These are phyloP conservation scores for Coemansia sp. DNA, from an alignment of 192 early-diverging fungal species.

Conservation along the genomic window DNA sequence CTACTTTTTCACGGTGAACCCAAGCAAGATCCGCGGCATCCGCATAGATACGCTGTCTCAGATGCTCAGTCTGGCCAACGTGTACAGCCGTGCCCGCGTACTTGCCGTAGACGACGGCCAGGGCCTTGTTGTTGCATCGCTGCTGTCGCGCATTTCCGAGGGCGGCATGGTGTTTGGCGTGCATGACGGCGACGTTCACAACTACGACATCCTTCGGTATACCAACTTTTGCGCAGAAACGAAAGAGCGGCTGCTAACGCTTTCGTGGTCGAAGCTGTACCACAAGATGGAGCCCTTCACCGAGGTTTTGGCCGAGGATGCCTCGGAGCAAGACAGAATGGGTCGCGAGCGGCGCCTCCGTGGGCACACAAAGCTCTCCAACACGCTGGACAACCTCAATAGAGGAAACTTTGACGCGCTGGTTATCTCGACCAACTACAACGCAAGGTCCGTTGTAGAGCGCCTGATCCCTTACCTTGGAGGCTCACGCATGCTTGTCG, in stretches of 20 bases:
- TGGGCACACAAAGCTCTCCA: conserved; percentile 52
- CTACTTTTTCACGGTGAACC: conserved; percentile 75
- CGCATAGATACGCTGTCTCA: conserved; percentile 92
- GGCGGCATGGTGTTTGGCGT: conserved; percentile 66
- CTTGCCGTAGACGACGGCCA: conserved; percentile 90
- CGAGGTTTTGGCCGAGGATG: conserved; percentile 53
- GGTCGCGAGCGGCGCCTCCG: conserved; percentile 57
- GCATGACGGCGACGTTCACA: conserved; percentile 70
- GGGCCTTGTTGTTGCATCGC: conserved; percentile 74
- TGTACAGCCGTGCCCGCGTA: conserved; percentile 65
- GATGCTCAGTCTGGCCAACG: conserved; percentile 77
- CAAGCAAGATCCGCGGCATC: conserved; percentile 68
- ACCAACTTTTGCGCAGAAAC: conserved; percentile 66
- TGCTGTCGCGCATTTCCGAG: conserved; percentile 76
- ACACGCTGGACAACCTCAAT: conserved; percentile 54
- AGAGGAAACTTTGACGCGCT: conserved; percentile 70
- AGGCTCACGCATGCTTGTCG: conserved; percentile 81
- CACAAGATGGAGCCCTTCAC: conserved; percentile 56
- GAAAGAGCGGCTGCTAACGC: conserved; percentile 56
- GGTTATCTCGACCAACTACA: conserved; percentile 76
- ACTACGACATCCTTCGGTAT: conserved; percentile 71
- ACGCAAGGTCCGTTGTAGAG: conserved; percentile 68
- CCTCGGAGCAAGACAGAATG: conserved; percentile 53
- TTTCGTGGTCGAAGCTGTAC: conserved; percentile 72
- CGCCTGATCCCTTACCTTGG: conserved; percentile 69